Base-by-base conservation (phyloP, 2,329 filamentous ascomycete genomes). In the Aureobasidium zeae region DNA sequence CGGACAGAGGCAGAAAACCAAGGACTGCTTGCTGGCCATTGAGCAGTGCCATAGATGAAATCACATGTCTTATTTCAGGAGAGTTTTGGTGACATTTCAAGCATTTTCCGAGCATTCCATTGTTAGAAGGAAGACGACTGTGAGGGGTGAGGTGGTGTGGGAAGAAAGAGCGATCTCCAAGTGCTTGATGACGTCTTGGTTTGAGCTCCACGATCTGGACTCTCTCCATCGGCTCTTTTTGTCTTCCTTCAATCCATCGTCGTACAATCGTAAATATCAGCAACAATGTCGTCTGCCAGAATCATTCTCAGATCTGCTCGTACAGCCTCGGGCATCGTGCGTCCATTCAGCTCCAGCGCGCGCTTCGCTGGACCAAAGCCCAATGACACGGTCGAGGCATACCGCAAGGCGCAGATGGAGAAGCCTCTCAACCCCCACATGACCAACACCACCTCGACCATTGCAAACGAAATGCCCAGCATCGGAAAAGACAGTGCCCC, bases 401-500 rank as follows among this genome's bases (percentile, higher is more conserved):
- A 77, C 57, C 69, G 75, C 51, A 69, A 74, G 52, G 65, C 65
- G 48, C 75, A 80, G 60, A 71, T 62, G 21, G 66, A 72, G 48
- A 79, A 74, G 62, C 64, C 71, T 1, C 58, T 74, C 21, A 80
- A 80, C 52, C 77, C 74, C 15, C 72, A 77, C 53, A 63, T 81
- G 58, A 77, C 77, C 22, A 79, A 79, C 59, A 78, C 75, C 1
- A 79, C 67, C 41, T 79, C 75, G 7, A 79, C 77, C 9, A 74
- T 79, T 55, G 67, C 71, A 45, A 78, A 79, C 55, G 72, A 77
- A 51, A 76, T 79, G 66, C 76, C 76, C 17, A 72, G 64, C 28
- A 67, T 79, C 19, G 78, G 77, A 47, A 65, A 67, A 41, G 69
- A 74, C 50, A 67, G 67, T 11, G 56, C 73, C 19, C 77, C 77